These are phyloP conservation scores for Ulota crispa DNA, from an alignment of 225 moss, liverwort and hornwort genomes.

Conservation along the genomic window DNA sequence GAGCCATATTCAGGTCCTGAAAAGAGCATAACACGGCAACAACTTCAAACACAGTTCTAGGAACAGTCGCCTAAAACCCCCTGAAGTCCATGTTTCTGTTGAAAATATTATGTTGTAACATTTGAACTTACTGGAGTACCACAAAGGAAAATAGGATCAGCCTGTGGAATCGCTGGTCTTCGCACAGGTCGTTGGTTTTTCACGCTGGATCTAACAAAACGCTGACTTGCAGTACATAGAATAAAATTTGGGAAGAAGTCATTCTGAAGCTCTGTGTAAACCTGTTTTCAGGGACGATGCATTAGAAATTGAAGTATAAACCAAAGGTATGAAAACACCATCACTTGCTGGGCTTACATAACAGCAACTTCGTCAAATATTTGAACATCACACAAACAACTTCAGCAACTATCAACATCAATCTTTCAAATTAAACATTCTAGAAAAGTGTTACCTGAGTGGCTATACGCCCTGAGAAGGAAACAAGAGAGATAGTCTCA, in stretches of 20 bases:
- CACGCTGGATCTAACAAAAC: constrained; percentile 74
- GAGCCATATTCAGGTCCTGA: constrained; percentile 90
- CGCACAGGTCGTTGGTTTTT: constrained; percentile 74
- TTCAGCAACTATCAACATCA: neutral
- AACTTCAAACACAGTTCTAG: neutral
- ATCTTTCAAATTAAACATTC: neutral
- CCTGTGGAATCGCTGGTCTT: constrained; percentile 75
- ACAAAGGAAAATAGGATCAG: constrained; percentile 91
- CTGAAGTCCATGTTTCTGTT: neutral
- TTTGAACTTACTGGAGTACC: constrained; percentile 70
- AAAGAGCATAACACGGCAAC: constrained; percentile 17
- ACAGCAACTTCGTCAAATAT: constrained; percentile 8
- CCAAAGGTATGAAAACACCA: neutral
- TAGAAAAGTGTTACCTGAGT: constrained; percentile 58
- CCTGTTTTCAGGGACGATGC: constrained; percentile 41
- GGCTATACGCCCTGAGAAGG: constrained; percentile 93
- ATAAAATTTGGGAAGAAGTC: constrained; percentile 94
- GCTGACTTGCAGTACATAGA: constrained; percentile 88
- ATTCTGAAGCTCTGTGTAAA: constrained; percentile 87
- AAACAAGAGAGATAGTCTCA: constrained; percentile 90
- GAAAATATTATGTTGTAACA: neutral
- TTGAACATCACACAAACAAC: neutral
- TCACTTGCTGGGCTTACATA: neutral
- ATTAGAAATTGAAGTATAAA: neutral
- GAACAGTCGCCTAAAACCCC: constrained; percentile 3